Conservation (phyloP, 2,329 filamentous ascomycete genomes). For the Fusarium coicis region DNA sequence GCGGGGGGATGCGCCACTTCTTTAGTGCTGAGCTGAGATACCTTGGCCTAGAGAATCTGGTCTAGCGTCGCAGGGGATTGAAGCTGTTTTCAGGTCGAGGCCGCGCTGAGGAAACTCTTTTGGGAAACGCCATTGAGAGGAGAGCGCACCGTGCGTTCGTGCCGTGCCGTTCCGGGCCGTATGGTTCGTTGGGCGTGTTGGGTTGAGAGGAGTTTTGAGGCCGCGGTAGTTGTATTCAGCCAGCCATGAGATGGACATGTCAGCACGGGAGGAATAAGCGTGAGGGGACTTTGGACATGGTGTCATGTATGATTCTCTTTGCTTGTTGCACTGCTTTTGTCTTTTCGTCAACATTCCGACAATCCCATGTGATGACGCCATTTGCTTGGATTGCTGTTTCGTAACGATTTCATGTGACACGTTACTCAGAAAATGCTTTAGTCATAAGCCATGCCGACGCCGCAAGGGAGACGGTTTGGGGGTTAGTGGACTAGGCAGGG, state of each 20-base stretch:
- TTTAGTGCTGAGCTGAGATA: slow-evolving; percentile 3
- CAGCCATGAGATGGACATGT: neutral
- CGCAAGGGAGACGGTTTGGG: neutral
- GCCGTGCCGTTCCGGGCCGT: neutral
- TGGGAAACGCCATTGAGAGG: neutral
- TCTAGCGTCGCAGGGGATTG: neutral
- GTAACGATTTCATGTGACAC: neutral
- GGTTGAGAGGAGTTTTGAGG: neutral
- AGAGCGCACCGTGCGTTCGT: neutral
- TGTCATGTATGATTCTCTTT: neutral
- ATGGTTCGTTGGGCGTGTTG: neutral
- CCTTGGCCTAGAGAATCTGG: neutral
- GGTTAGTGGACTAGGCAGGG: neutral
- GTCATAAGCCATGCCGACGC: too few species aligned
- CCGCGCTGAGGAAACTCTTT: neutral
- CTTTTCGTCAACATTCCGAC: neutral
- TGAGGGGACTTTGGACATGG: neutral
- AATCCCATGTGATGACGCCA: neutral
- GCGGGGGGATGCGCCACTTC: neutral
- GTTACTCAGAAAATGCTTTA: neutral
- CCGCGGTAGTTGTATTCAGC: neutral
- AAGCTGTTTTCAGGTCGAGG: neutral
- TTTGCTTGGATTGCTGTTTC: neutral
- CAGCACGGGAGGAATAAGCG: neutral
- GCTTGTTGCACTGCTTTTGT: neutral